A percentile compares a stretch with the other conserved stretches of the same genome.
Conservation (phyloP, 2,329 filamentous ascomycete species). For the Metarhizium humberi region DNA sequence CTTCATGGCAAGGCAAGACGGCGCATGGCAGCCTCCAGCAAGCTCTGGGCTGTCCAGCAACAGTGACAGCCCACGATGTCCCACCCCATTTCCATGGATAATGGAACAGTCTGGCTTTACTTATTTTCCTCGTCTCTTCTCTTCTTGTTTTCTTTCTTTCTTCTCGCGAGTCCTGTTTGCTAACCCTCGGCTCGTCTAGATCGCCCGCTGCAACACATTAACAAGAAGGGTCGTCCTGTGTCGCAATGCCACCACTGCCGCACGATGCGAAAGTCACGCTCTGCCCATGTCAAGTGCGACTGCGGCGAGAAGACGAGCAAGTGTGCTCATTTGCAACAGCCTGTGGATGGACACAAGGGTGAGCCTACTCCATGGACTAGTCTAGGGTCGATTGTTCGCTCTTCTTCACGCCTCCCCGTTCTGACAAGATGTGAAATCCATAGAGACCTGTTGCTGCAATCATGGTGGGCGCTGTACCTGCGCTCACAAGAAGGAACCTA, state of each 20-base stretch:
- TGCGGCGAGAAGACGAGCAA: conserved; percentile 86
- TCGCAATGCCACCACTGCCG: conserved; percentile 98
- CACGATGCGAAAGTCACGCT: conserved; percentile 88
- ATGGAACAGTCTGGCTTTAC: background rate
- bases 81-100: background rate
- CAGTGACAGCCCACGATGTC: too few species aligned
- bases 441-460: conserved; percentile 62
- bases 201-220: conserved; percentile 85
- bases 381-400: background rate
- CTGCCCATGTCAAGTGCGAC: conserved; percentile 92
- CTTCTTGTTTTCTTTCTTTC: too few species aligned
- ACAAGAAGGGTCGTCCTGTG: conserved; percentile 94
- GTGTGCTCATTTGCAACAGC: conserved; percentile 50
- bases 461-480: conserved; percentile 60
- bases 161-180: too few species aligned
- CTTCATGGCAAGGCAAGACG: background rate
- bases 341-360: conserved; percentile 51
- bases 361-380: conserved; percentile 21
- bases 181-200: conserved; percentile 41
- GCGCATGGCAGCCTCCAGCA: background rate
- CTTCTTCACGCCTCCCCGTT: conserved; percentile 2
- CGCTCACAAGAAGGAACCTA: conserved; percentile 51
- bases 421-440: conserved; percentile 7
- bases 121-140: background rate
- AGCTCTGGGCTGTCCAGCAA: background rate